phyloP scores from a whole-genome alignment of 306 rosid species.

The Lathyrus tuberosus region DNA sequence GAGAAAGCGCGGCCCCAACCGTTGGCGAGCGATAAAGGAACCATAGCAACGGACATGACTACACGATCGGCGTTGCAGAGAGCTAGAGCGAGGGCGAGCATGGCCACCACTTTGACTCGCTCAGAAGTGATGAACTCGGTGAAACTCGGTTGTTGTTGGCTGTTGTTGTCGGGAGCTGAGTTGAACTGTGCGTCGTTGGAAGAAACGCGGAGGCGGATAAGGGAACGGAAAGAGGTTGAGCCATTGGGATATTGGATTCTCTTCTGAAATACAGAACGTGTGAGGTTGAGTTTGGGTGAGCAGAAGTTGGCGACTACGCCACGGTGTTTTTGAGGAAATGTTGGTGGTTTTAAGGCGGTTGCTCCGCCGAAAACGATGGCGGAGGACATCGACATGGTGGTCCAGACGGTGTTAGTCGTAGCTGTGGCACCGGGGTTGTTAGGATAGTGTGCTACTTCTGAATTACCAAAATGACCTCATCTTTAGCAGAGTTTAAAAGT shows the following conservation, averaged over 20 bases:
- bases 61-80: slow-evolving; percentile 96
- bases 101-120: slow-evolving; percentile 95
- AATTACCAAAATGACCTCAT: slow-evolving; percentile 28
- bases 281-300: neutral
- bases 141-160: slow-evolving; percentile 55
- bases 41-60: slow-evolving; percentile 98
- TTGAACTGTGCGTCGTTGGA: slow-evolving; percentile 60
- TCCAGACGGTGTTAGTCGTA: neutral
- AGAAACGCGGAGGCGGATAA: slow-evolving; percentile 49
- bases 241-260: slow-evolving; percentile 22
- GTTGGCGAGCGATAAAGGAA: slow-evolving; percentile 78
- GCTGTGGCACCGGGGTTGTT: neutral
- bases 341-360: slow-evolving; percentile 36
- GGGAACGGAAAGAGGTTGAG: slow-evolving; percentile 27
- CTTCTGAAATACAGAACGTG: slow-evolving; percentile 15
- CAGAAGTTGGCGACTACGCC: slow-evolving; percentile 8
- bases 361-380: slow-evolving; percentile 46
- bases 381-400: slow-evolving; percentile 30
- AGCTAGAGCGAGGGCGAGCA: slow-evolving; percentile 88
- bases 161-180: slow-evolving; percentile 51
- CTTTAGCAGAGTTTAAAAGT: neutral
- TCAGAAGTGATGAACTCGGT: slow-evolving; percentile 92
- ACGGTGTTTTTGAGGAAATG: slow-evolving; percentile 15
- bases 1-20: slow-evolving; percentile 89
- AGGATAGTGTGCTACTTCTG: neutral